A percentile compares a stretch with the other conserved stretches of the same genome.
These are phyloP conservation scores for Aspergillus viridinutans DNA, from an alignment of 2,329 filamentous ascomycete genomes.

Conservation along the genomic window DNA sequence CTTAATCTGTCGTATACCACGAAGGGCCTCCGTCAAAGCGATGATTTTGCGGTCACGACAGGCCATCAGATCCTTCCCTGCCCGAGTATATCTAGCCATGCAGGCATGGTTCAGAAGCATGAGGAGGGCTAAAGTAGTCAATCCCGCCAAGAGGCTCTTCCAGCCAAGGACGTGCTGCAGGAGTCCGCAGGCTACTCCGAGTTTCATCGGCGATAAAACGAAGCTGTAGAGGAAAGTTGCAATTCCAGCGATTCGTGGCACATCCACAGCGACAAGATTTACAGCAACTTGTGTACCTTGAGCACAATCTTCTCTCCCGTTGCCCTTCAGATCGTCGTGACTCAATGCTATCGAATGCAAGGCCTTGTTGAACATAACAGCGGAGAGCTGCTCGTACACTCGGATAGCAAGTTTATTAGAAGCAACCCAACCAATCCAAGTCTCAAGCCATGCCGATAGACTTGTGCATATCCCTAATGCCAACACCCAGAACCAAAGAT, in stretches of 20 bases:
- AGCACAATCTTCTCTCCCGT: constrained; percentile 35
- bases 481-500: constrained; percentile 66
- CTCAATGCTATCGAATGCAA: constrained; percentile 69
- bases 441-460: constrained; percentile 55
- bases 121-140: constrained; percentile 59
- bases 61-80: constrained; percentile 69
- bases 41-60: constrained; percentile 68
- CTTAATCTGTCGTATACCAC: constrained; percentile 78
- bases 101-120: constrained; percentile 65
- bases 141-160: constrained; percentile 61
- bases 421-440: constrained; percentile 64
- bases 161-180: constrained; percentile 66
- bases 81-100: constrained; percentile 59
- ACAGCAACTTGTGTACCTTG: constrained; percentile 46
- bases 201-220: constrained; percentile 57
- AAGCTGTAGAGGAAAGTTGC: constrained; percentile 62
- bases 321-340: constrained; percentile 16
- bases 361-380: constrained; percentile 71
- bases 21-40: constrained; percentile 68
- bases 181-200: constrained; percentile 62
- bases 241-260: constrained; percentile 65
- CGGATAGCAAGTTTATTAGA: constrained; percentile 61
- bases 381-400: constrained; percentile 64
- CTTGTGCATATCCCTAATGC: constrained; percentile 60
- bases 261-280: constrained; percentile 73